Evolutionary conservation across 495 filamentous ascomycete species (phyloP).

Genomic region (Clohesyomyces aquaticus): DNA sequence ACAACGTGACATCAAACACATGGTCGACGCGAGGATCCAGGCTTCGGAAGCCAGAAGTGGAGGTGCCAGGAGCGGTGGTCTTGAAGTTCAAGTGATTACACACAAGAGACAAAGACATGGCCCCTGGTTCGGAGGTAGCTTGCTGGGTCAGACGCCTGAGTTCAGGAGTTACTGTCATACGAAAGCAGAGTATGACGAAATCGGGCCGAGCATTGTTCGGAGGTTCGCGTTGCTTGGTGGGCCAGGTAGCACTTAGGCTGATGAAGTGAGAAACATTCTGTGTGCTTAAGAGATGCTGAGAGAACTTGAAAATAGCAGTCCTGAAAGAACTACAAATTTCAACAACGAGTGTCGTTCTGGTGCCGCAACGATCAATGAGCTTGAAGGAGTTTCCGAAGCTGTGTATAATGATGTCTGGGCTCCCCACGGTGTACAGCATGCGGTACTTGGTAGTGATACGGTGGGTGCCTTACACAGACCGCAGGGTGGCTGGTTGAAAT

Average conservation of each 20-base stretch:
- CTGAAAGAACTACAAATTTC: neutral
- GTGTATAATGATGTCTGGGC: too few relatives aligned
- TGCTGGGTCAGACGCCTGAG: slow-evolving; percentile 97
- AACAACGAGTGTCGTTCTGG: too few relatives aligned
- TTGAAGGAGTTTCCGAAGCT: too few relatives aligned
- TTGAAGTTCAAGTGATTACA: slow-evolving; percentile 94
- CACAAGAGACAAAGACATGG: slow-evolving; percentile 96
- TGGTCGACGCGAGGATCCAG: slow-evolving; percentile 88
- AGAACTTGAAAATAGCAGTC: slow-evolving; percentile 9
- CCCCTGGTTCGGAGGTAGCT: slow-evolving; percentile 95
- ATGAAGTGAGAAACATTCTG: neutral
- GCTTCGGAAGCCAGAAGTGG: slow-evolving; percentile 91
- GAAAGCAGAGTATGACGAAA: slow-evolving; percentile 93
- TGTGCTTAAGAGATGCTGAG: neutral
- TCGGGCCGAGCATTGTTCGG: slow-evolving; percentile 91
- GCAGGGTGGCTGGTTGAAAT: too few relatives aligned
- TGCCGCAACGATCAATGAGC: too few relatives aligned
- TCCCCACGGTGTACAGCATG: too few relatives aligned
- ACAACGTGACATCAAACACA: slow-evolving; percentile 93
- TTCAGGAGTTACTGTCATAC: slow-evolving; percentile 99
- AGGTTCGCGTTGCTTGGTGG: slow-evolving; percentile 94
- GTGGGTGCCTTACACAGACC: too few relatives aligned
- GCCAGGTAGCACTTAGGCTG: slow-evolving; percentile 63
- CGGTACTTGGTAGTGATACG: too few relatives aligned
- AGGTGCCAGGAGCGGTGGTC: slow-evolving; percentile 73